phyloP scores from a whole-genome alignment of 768 basidiomycete genomes.

The Rhizopogon vulgaris region DNA sequence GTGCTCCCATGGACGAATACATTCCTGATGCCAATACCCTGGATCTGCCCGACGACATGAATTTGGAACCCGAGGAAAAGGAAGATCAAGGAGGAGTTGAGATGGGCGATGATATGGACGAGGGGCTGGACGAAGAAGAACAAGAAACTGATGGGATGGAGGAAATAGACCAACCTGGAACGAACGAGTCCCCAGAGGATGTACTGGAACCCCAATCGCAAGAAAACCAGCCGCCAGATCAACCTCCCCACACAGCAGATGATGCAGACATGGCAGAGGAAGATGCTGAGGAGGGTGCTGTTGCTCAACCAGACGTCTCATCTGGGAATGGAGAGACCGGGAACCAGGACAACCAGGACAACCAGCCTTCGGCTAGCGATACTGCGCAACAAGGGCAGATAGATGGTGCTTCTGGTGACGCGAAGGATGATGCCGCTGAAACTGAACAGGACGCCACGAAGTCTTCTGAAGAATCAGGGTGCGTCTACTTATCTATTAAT shows the following conservation, averaged over 20 bases:
- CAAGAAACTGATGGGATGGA: slow-evolving; percentile 19
- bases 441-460: slow-evolving; percentile 25
- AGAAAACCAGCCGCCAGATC: slow-evolving; percentile 7
- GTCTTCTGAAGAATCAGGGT: slow-evolving; percentile 17
- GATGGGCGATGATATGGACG: slow-evolving; percentile 27
- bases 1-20: slow-evolving; percentile 69
- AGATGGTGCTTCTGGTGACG: slow-evolving; percentile 11
- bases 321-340: slow-evolving; percentile 19
- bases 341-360: slow-evolving; percentile 5
- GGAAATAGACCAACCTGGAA: slow-evolving; percentile 15
- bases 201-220: slow-evolving; percentile 17
- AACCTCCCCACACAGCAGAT: slow-evolving; percentile 13
- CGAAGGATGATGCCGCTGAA: not conserved
- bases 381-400: slow-evolving; percentile 16
- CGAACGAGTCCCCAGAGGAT: slow-evolving; percentile 22
- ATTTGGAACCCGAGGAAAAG: slow-evolving; percentile 41
- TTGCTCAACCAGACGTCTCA: slow-evolving; percentile 32
- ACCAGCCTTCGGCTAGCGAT: slow-evolving; percentile 13
- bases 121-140: slow-evolving; percentile 30
- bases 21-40: slow-evolving; percentile 76
- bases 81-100: slow-evolving; percentile 21
- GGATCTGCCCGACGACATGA: slow-evolving; percentile 85
- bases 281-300: slow-evolving; percentile 18
- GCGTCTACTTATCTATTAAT: not conserved
- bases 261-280: slow-evolving; percentile 25